These are phyloP conservation scores for Pistacia atlantica DNA, from an alignment of 345 rosid species.

Conservation along the genomic window DNA sequence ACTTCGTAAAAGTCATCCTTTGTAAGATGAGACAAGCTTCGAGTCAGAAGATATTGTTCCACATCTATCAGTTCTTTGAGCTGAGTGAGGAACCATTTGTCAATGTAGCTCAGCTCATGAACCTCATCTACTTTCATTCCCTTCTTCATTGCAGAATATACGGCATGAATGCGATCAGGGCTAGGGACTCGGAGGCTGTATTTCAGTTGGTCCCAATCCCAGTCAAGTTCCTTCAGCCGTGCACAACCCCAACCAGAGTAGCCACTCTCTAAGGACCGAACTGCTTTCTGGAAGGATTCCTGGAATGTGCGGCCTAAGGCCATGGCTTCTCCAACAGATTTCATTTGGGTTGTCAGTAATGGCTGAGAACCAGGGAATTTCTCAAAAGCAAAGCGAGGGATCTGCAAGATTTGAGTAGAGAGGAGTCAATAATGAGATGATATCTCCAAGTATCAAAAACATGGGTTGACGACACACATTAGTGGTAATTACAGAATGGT, in stretches of 20 bases:
- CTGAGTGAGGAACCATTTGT: constrained; percentile 96
- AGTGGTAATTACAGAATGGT: not conserved
- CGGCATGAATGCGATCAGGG: constrained; percentile 79
- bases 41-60: constrained; percentile 79
- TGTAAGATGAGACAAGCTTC: constrained; percentile 57
- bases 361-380: constrained; percentile 98
- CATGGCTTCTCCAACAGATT: constrained; percentile 97
- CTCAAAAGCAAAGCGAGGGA: constrained; percentile 96
- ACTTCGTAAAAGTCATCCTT: constrained; percentile 84
- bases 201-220: constrained; percentile 93
- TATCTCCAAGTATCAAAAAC: not conserved
- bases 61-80: constrained; percentile 83
- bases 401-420: constrained; percentile 46
- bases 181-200: constrained; percentile 88
- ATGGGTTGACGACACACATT: not conserved
- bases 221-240: constrained; percentile 64
- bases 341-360: constrained; percentile 89
- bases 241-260: constrained; percentile 95
- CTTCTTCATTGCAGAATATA: constrained; percentile 96
- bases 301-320: constrained; percentile 93
- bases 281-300: constrained; percentile 96
- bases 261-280: constrained; percentile 83
- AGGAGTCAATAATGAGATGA: not conserved
- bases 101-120: constrained; percentile 76
- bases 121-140: constrained; percentile 92